phyloP scores from a whole-genome alignment of 352 stramenopile genomes.

The Albugo laibachii region DNA sequence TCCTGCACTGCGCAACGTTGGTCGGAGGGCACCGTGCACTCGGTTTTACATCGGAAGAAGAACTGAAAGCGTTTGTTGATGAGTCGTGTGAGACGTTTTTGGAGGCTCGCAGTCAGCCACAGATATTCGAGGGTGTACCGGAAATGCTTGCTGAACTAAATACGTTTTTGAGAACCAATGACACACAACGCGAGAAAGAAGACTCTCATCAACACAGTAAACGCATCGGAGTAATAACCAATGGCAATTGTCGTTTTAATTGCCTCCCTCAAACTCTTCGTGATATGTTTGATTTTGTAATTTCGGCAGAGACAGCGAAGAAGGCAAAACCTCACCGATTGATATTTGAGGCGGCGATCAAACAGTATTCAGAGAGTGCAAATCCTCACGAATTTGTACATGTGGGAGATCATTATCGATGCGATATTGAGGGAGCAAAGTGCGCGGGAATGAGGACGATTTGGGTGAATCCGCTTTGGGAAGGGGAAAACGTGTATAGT shows the following conservation, averaged over 20 bases:
- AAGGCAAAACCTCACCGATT: slow-evolving; percentile 18
- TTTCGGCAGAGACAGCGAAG: slow-evolving; percentile 31
- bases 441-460: slow-evolving; percentile 32
- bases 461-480: slow-evolving; percentile 21
- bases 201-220: not conserved
- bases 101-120: slow-evolving; percentile 25
- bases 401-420: slow-evolving; percentile 56
- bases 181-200: not conserved
- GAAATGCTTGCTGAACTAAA: slow-evolving; percentile 21
- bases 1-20: slow-evolving; percentile 20
- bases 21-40: slow-evolving; percentile 2
- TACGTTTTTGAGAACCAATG: slow-evolving; percentile 8
- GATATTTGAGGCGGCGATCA: slow-evolving; percentile 39
- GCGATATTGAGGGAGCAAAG: slow-evolving; percentile 46
- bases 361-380: slow-evolving; percentile 13
- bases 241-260: slow-evolving; percentile 37
- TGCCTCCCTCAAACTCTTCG: slow-evolving; percentile 23
- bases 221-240: slow-evolving; percentile 41
- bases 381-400: slow-evolving; percentile 27
- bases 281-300: slow-evolving; percentile 20
- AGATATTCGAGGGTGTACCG: slow-evolving; percentile 38
- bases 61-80: slow-evolving; percentile 16
- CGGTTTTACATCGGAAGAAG: slow-evolving; percentile 5
- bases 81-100: slow-evolving; percentile 38
- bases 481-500: too few relatives aligned